A percentile compares a stretch with the other conserved stretches of the same genome.
These are phyloP conservation scores for Microascus cirrosus DNA, from an alignment of 2,329 filamentous ascomycete species.

Conservation along the genomic window DNA sequence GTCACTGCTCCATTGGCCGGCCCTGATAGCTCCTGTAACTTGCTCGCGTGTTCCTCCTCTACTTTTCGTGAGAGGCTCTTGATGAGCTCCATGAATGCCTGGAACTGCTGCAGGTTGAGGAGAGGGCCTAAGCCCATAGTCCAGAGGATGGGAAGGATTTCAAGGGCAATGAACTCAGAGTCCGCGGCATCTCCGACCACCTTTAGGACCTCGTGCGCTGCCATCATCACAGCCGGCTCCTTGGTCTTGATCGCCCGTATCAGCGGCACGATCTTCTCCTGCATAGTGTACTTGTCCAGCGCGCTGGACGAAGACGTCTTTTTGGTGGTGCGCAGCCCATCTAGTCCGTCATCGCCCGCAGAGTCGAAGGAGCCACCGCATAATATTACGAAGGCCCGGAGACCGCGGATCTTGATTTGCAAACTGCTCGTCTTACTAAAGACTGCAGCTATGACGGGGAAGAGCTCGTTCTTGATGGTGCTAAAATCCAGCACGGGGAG, in stretches of 20 bases:
- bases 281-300: conserved; percentile 94
- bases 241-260: conserved; percentile 94
- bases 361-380: conserved; percentile 62
- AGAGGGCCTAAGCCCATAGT: conserved; percentile 82
- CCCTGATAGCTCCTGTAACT: conserved; percentile 72
- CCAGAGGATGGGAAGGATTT: conserved; percentile 85
- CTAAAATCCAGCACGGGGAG: conserved; percentile 87
- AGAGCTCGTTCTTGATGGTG: conserved; percentile 93
- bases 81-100: conserved; percentile 81
- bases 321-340: conserved; percentile 53
- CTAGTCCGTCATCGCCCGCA: conserved; percentile 57
- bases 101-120: conserved; percentile 78
- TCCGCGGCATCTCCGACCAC: conserved; percentile 77
- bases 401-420: conserved; percentile 83
- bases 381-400: conserved; percentile 82
- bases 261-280: conserved; percentile 90
- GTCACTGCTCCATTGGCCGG: conserved; percentile 36
- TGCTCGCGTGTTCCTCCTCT: conserved; percentile 79
- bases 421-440: conserved; percentile 91
- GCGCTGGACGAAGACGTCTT: conserved; percentile 51
- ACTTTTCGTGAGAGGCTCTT: conserved; percentile 68
- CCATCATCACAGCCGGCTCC: conserved; percentile 95
- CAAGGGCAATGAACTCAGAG: conserved; percentile 82
- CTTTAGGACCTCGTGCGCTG: conserved; percentile 71
- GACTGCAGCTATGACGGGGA: conserved; percentile 79